Conservation (phyloP, 1,284 basidiomycete species). For the Leccinum insolens region DNA sequence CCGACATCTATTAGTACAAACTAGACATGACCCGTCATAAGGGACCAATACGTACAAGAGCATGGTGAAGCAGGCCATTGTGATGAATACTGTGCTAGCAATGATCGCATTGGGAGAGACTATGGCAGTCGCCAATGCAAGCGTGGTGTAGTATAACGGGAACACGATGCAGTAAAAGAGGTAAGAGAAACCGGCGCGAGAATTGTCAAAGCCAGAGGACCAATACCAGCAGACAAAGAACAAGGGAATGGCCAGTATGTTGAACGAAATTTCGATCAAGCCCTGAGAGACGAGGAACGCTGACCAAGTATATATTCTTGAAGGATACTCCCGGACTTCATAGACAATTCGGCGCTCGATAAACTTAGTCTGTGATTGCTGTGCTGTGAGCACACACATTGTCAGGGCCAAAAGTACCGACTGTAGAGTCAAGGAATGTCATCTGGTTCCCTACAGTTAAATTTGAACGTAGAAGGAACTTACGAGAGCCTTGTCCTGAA, state of each 20-base stretch:
- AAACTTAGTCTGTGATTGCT: slow-evolving; percentile 24
- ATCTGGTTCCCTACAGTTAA: not conserved
- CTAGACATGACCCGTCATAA: not conserved
- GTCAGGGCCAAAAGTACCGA: slow-evolving; percentile 10
- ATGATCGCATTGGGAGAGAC: slow-evolving; percentile 66
- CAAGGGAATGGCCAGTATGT: slow-evolving; percentile 55
- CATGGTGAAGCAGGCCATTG: slow-evolving; percentile 58
- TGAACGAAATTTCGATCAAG: slow-evolving; percentile 65
- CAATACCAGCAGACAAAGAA: slow-evolving; percentile 72
- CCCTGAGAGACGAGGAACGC: slow-evolving; percentile 67
- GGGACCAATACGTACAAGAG: slow-evolving; percentile 13
- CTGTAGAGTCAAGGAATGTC: slow-evolving; percentile 7
- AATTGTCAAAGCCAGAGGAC: slow-evolving; percentile 54
- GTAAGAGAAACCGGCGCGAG: slow-evolving; percentile 54
- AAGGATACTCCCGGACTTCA: slow-evolving; percentile 72
- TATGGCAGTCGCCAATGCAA: slow-evolving; percentile 61
- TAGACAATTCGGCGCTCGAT: slow-evolving; percentile 50
- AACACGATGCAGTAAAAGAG: slow-evolving; percentile 49
- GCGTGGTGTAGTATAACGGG: slow-evolving; percentile 52
- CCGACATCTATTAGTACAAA: not conserved
- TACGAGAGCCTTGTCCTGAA: slow-evolving; percentile 79
- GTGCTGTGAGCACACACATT: slow-evolving; percentile 11
- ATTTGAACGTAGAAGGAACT: not conserved
- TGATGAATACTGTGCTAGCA: slow-evolving; percentile 60
- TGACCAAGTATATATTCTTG: slow-evolving; percentile 82